These are phyloP conservation scores for Sphagnum contortum DNA, from an alignment of 225 moss, liverwort and hornwort genomes.

Conservation along the genomic window DNA sequence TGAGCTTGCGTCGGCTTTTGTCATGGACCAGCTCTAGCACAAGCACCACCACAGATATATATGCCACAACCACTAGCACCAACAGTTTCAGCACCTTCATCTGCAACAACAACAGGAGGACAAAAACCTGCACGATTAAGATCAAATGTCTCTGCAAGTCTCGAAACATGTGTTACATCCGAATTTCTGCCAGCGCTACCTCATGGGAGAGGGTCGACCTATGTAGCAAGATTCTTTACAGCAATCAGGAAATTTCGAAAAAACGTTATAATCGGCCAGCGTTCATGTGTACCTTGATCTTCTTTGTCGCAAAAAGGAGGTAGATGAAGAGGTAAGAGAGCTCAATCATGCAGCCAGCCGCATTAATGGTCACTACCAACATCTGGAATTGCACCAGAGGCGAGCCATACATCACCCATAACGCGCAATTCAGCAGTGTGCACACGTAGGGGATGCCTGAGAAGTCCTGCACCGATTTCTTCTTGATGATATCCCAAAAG, in stretches of 20 bases:
- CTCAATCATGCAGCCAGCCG: constrained; percentile 23
- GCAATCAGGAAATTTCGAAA: neutral
- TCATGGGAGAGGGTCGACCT: neutral
- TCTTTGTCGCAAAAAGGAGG: constrained; percentile 14
- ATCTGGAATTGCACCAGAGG: constrained; percentile 32
- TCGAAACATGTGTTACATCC: neutral
- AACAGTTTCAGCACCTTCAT: constrained; percentile 20
- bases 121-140: neutral
- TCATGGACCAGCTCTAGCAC: constrained; percentile 14
- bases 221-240: neutral
- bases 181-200: neutral
- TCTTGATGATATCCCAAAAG: constrained; percentile 31
- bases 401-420: constrained; percentile 38
- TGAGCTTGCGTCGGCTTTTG: constrained; percentile 19
- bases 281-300: constrained; percentile 12
- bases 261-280: neutral
- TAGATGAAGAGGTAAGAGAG: constrained; percentile 20
- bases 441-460: constrained; percentile 34
- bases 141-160: neutral
- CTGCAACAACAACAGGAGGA: constrained; percentile 7
- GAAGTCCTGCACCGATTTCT: constrained; percentile 28
- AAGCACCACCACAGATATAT: constrained; percentile 10
- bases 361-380: constrained; percentile 33
- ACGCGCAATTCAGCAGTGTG: constrained; percentile 38
- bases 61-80: constrained; percentile 15